Evolutionary conservation across 208 protist genomes (phyloP).

Genomic region (Leishmania amazonensis): DNA sequence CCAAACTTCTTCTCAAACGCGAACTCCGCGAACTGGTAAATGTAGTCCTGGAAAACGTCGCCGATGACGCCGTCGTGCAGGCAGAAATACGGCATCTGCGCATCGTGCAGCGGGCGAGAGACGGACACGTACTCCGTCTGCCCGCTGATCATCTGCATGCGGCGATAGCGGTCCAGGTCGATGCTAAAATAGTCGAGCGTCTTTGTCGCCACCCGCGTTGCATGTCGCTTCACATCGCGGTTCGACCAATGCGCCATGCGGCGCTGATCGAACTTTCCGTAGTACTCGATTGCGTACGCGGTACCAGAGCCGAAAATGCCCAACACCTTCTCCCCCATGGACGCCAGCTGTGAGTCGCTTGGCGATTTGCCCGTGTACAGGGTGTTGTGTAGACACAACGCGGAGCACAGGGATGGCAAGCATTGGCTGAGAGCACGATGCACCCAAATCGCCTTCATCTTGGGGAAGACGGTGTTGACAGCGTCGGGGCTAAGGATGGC

Average conservation of each 20-base stretch:
- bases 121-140: slow-evolving; percentile 83
- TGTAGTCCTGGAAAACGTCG: slow-evolving; percentile 83
- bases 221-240: slow-evolving; percentile 85
- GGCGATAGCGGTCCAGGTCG: slow-evolving; percentile 85
- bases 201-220: slow-evolving; percentile 77
- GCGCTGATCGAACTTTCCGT: slow-evolving; percentile 74
- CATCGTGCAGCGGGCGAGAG: slow-evolving; percentile 82
- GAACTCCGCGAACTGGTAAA: slow-evolving; percentile 91
- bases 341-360: slow-evolving; percentile 78
- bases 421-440: slow-evolving; percentile 87
- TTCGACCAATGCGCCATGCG: slow-evolving; percentile 92
- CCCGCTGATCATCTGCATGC: slow-evolving; percentile 88
- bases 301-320: slow-evolving; percentile 90
- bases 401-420: slow-evolving; percentile 87
- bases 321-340: slow-evolving; percentile 86
- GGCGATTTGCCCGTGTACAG: slow-evolving; percentile 90
- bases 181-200: slow-evolving; percentile 88
- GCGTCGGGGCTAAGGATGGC: slow-evolving; percentile 74
- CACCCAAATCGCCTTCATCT: slow-evolving; percentile 83
- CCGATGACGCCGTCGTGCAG: slow-evolving; percentile 85
- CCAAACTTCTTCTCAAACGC: slow-evolving; percentile 86
- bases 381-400: slow-evolving; percentile 83
- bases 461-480: slow-evolving; percentile 72
- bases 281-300: slow-evolving; percentile 85
- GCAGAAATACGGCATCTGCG: slow-evolving; percentile 89